phyloP scores from a whole-genome alignment of 768 basidiomycete genomes.

The Gymnopilus dilepis region DNA sequence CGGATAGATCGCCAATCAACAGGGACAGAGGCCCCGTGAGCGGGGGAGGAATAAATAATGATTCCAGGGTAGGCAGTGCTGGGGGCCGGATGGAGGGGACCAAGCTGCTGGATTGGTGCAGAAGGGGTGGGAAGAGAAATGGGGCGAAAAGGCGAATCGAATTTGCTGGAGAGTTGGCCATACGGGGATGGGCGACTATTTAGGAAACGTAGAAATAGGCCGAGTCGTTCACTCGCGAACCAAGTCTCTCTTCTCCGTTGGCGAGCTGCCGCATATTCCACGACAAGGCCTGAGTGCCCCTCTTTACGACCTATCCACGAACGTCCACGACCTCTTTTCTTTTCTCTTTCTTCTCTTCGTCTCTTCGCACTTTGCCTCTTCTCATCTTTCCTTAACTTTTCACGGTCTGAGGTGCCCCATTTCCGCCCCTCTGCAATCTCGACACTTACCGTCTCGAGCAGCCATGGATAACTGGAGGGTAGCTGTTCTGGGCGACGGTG shows the following conservation, averaged over 20 bases:
- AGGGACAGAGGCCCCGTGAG: conserved; percentile 1
- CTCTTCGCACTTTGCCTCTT: conserved; percentile 13
- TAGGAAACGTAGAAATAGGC: conserved; percentile 40
- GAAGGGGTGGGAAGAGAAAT: conserved; percentile 20
- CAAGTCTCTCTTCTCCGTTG: conserved; percentile 39
- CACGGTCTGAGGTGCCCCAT: background rate
- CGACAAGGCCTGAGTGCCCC: conserved; percentile 39
- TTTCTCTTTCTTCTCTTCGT: conserved; percentile 47
- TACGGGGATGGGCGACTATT: conserved; percentile 19
- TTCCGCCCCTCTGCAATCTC: conserved; percentile 6
- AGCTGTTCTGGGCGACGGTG: conserved; percentile 95
- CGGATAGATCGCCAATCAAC: background rate
- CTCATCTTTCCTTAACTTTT: conserved; percentile 9
- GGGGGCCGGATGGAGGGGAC: conserved; percentile 17
- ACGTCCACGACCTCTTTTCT: conserved; percentile 65
- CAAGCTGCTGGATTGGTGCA: conserved; percentile 6
- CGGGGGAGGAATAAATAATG: background rate
- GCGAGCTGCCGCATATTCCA: conserved; percentile 36
- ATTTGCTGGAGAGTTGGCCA: conserved; percentile 14
- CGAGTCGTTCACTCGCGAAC: conserved; percentile 37
- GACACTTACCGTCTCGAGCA: background rate
- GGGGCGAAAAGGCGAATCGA: conserved; percentile 11
- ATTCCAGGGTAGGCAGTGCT: conserved; percentile 1
- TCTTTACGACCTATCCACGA: conserved; percentile 71
- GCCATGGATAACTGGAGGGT: conserved; percentile 94